Evolutionary conservation across 2,329 filamentous ascomycete species (phyloP).

Genomic region (Conoideocrella luteorostrata): DNA sequence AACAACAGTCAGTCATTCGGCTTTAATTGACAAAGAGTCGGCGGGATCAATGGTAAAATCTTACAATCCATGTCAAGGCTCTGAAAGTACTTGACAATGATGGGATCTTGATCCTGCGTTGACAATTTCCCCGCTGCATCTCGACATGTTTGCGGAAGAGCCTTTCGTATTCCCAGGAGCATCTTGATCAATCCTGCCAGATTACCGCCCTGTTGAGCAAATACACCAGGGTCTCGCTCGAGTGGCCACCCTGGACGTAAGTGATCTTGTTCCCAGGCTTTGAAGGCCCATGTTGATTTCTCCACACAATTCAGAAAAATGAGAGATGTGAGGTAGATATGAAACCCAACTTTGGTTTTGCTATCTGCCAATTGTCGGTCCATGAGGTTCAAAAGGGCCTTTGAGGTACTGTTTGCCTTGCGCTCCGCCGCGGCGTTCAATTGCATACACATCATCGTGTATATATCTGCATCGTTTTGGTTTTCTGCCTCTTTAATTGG

Average conservation of each 20-base stretch:
- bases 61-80: constrained; percentile 51
- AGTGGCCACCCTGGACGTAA: constrained; percentile 56
- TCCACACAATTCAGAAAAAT: constrained; percentile 61
- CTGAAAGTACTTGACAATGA: constrained; percentile 46
- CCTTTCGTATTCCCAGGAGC: constrained; percentile 54
- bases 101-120: constrained; percentile 39
- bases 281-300: constrained; percentile 63
- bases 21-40: background rate
- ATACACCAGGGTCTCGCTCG: constrained; percentile 47
- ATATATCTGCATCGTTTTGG: constrained; percentile 48
- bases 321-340: constrained; percentile 54
- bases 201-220: constrained; percentile 52
- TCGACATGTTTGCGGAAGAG: constrained; percentile 47
- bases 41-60: constrained; percentile 19
- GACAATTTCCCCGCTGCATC: constrained; percentile 42
- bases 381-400: constrained; percentile 51
- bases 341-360: constrained; percentile 52
- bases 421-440: constrained; percentile 59
- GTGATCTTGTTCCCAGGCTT: constrained; percentile 59
- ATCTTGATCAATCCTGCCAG: constrained; percentile 54
- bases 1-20: constrained; percentile 3
- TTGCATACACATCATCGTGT: constrained; percentile 57
- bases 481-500: constrained; percentile 42
- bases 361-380: constrained; percentile 56
- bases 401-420: constrained; percentile 54